Base-by-base conservation (phyloP, 2,329 filamentous ascomycete species). In the Raffaelea ambrosiae region DNA sequence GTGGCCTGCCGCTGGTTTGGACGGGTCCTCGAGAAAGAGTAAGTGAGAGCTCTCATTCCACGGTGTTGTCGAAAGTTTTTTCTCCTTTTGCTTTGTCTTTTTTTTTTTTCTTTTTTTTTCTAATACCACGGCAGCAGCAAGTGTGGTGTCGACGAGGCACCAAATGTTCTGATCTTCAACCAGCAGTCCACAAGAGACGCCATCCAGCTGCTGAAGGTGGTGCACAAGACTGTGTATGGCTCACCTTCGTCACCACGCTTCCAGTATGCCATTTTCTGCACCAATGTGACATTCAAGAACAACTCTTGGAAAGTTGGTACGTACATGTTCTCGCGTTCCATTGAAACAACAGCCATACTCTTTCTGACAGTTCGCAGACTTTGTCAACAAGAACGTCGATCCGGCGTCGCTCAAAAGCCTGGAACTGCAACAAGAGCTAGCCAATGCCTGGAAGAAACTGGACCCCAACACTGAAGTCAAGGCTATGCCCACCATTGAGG, bases 121-220 rank as follows among this genome's bases (percentile, higher is more conserved):
- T 41, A 19, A 19, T 19, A 10, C 35, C n/a, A 2, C 23, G 33
- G 44, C 7, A 43, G 26, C 41, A 45, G 29, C 7, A 19, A 43
- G 23, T 29, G 13, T 5, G 41, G 23, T 3, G 41, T 8, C 14
- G 26, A 31, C 8, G 23, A 43, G 19, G 14, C 40, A 2, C 26
- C 33, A 8, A 53, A 56, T 5, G 70, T 87, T 0, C 68, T 97
- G 41, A 75, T 97, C 43, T 97, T 97, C 72, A 96, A 96, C 64
- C 91, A 96, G 64, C 88, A 95, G 60, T 88, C 88, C 10, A 79
- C 89, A 29, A 83, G 95, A 59, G 86, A 86, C 5, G 67, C 70
- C 4, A 70, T 76, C 16, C 73, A 94, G 1, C 76, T 91, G 3
- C 67, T 66, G 29, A 74, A 69, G 10, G 79, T 77, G 3, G 67